Evolutionary conservation across 176 grass and related monocot species (phyloP).

Genomic region (Phoenix dactylifera): DNA sequence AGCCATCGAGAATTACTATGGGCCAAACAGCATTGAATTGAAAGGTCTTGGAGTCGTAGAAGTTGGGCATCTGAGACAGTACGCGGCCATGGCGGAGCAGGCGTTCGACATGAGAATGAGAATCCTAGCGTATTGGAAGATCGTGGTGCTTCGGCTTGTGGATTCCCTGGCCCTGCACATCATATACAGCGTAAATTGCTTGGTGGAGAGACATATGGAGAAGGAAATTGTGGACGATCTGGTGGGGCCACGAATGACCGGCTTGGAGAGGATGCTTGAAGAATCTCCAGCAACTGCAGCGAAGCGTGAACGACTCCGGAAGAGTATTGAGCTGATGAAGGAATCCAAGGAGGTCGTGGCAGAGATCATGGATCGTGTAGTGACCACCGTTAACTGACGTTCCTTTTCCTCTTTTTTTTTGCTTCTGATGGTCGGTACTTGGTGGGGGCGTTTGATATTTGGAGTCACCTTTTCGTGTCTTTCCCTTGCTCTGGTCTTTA

Average conservation of each 20-base stretch:
- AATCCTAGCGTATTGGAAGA: constrained; percentile 40
- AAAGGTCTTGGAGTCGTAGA: constrained; percentile 23
- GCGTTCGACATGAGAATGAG: constrained; percentile 48
- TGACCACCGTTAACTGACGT: too few species aligned
- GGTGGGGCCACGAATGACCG: constrained; percentile 12
- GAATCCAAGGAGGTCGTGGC: constrained; percentile 40
- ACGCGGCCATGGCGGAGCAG: neutral
- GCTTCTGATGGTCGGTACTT: too few species aligned
- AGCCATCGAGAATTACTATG: neutral
- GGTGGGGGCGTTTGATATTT: too few species aligned
- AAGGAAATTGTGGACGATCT: constrained; percentile 23
- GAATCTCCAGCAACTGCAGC: constrained; percentile 16
- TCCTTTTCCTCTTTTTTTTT: too few species aligned
- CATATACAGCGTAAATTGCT: constrained; percentile 14
- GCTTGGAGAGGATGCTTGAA: constrained; percentile 29
- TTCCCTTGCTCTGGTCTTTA: too few species aligned
- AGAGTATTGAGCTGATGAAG: constrained; percentile 37
- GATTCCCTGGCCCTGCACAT: constrained; percentile 39
- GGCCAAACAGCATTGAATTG: constrained; percentile 3
- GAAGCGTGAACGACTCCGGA: constrained; percentile 31
- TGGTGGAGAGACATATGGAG: constrained; percentile 34
- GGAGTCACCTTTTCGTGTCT: too few species aligned
- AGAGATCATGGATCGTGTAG: constrained; percentile 16
- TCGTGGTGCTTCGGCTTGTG: constrained; percentile 31
- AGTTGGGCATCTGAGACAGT: constrained; percentile 21